Evolutionary conservation across 768 basidiomycete genomes (phyloP), one percentile per base, ranked within the genome.

Genomic region (Jaapia argillacea): DNA sequence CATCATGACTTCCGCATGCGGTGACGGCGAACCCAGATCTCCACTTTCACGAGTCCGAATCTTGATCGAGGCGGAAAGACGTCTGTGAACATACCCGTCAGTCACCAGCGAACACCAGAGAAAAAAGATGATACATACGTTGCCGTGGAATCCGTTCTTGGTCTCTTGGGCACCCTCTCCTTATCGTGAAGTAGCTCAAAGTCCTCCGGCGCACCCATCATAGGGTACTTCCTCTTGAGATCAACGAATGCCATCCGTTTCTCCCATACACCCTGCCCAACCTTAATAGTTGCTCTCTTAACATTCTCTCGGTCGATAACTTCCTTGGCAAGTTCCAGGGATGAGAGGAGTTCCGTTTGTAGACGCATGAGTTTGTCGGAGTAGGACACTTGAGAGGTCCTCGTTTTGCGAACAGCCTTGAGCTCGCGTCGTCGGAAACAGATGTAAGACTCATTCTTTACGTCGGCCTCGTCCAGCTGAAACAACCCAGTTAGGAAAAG

Each of bases 341-440:
- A 79, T 38, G 72, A 75, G 2, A 71, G 60, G 4, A 99, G 67
- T 61, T 98, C 92, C 24, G 63, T 58, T 49, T 88, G 81, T 13
- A 98, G 67, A 16, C 89, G 85, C 4, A 79, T 62, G 50, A 99
- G 75, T 51, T 90, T 88, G 54, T 98, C 94, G 12, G 91, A 83
- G 14, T 82, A 89, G 1, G 85, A 84, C 6, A 80, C 81, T 55
- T 98, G 93, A 1, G 85, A 85, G 12, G 91, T 83, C 5, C 94
- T 80, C 6, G 94, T 97, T 67, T 98, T 98, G 48, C 96, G 81
- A 36, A 89, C 76, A 3, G 88, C 81, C 59, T 98, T 98, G 62
- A 85, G 82, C 59, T 98, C 94, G 43, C 93, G 82, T 47, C 92
- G 75, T 27, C 96, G 79, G 73, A 99, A 99, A 63, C 96, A 99